Evolutionary conservation across 208 protist species (phyloP), one percentile per base, ranked within the genome.

Genomic region (Spongospora subterranea): DNA sequence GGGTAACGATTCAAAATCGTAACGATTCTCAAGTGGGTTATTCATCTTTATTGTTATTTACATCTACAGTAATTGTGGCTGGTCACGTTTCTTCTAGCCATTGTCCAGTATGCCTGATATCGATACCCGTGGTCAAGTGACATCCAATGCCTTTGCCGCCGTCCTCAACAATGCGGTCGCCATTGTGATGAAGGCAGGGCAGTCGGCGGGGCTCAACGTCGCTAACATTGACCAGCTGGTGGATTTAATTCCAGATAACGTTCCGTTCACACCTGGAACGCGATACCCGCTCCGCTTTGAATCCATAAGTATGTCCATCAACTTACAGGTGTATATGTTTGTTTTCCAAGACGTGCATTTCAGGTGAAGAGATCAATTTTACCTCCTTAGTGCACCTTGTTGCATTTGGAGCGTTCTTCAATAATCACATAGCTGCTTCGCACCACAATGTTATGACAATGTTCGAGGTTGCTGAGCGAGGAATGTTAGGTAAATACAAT

Each of bases 281-380:
- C 6, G 13, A 60, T 60, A 29, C 13, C 50, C 50, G 24, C 50
- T 60, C 24, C 50, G 50, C 6, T 60, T 60, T 24, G 50, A 6
- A 29, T 6, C 6, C 6, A 60, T 60, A 6, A 60, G 50, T 60
- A 60, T 6, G 24, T 6, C 50, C 50, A 60, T 24, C 6, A 60
- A 60, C 50, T 24, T 29, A 6, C 50, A 60, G 6, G 13, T 29
- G 24, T 24, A 6, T 60, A 60, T 29, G 71, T 35, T 35, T 43
- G 71, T 43, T 35, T 82, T n/a, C n/a, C n/a, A n/a, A n/a, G n/a
- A n/a, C n/a, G n/a, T n/a, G n/a, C n/a, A n/a, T n/a, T 35, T 6
- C n/a, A 35, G 71, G 40, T n/a, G 71, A 82, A 35, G 71, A 82
- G n/a, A 35, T 82, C 17, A 82, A 35, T 35, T 82, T 82, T n/a